Conservation (phyloP, 108 stramenopile genomes). For the Nitzschia sp. region DNA sequence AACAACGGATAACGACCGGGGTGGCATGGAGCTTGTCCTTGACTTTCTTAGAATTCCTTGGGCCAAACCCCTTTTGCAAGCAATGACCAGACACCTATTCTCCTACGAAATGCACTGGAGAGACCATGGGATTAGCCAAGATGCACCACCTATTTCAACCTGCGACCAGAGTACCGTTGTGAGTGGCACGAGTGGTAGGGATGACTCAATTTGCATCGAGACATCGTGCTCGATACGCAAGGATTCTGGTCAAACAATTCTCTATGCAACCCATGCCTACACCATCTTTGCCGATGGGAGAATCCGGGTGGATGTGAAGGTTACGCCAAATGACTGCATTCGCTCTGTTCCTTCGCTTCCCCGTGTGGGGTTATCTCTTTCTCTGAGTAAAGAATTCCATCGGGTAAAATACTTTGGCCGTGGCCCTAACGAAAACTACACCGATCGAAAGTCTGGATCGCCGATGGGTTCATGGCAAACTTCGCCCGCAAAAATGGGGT, state of each 20-base stretch:
- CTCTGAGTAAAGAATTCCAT: constrained; percentile 36
- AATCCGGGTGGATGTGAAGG: constrained; percentile 18
- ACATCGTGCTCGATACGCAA: not conserved
- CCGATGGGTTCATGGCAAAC: constrained; percentile 46
- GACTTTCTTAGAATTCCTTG: constrained; percentile 28
- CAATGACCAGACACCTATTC: constrained; percentile 8
- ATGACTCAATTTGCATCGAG: not conserved
- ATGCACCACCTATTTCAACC: constrained; percentile 21
- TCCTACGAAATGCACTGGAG: constrained; percentile 52
- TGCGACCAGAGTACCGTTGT: not conserved
- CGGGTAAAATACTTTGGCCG: constrained; percentile 58
- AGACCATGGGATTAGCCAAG: constrained; percentile 34
- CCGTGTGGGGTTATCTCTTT: constrained; percentile 58
- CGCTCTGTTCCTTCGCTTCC: constrained; percentile 46
- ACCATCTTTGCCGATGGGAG: constrained; percentile 26
- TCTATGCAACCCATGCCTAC: constrained; percentile 18
- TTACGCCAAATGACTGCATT: constrained; percentile 19
- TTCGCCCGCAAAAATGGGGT: constrained; percentile 27
- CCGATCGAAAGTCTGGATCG: constrained; percentile 54
- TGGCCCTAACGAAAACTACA: constrained; percentile 77
- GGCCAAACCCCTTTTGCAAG: constrained; percentile 7
- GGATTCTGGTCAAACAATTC: not conserved
- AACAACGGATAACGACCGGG: constrained; percentile 85
- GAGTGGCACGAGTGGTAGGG: not conserved
- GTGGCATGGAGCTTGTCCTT: constrained; percentile 51